Conservation (phyloP, 192 early-diverging fungal species). For the Coemansia aciculifera region DNA sequence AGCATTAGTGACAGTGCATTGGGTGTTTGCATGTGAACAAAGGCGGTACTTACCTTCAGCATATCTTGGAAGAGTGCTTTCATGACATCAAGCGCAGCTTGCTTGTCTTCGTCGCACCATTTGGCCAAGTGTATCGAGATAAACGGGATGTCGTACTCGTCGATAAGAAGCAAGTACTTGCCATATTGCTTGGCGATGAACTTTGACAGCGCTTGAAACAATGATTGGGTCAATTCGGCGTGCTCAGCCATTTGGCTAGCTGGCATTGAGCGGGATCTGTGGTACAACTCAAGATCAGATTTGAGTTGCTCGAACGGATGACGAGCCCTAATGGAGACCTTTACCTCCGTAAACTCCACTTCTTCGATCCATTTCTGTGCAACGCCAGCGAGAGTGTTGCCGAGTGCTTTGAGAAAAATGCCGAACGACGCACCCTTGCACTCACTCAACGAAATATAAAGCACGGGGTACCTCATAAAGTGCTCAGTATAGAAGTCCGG, state of each 20-base stretch:
- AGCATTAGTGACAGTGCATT: too few relatives aligned
- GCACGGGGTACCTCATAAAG: constrained; percentile 45
- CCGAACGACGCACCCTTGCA: constrained; percentile 19
- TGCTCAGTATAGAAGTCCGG: constrained; percentile 31
- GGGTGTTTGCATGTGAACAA: too few relatives aligned
- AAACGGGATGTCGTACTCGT: constrained; percentile 51
- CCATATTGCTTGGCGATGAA: constrained; percentile 20
- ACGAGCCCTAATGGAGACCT: too few relatives aligned
- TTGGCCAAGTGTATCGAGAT: constrained; percentile 25
- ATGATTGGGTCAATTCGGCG: too few relatives aligned
- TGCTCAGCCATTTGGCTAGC: too few relatives aligned
- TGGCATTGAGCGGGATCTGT: too few relatives aligned
- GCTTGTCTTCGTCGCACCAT: constrained; percentile 17
- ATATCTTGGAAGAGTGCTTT: constrained; percentile 32
- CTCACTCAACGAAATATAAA: constrained; percentile 28
- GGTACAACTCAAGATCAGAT: too few relatives aligned
- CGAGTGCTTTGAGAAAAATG: neutral
- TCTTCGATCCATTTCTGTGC: constrained; percentile 4
- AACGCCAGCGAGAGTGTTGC: neutral
- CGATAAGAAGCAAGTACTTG: constrained; percentile 35
- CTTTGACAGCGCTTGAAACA: constrained; percentile 12
- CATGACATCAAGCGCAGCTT: constrained; percentile 10
- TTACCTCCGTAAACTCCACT: neutral
- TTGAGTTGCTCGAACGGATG: too few relatives aligned
- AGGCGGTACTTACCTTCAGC: neutral